Percentiles rank a stretch among this genome's conserved stretches.
Conservation (phyloP, 2,329 filamentous ascomycete genomes). For the Arthrobotrys musiformis region DNA sequence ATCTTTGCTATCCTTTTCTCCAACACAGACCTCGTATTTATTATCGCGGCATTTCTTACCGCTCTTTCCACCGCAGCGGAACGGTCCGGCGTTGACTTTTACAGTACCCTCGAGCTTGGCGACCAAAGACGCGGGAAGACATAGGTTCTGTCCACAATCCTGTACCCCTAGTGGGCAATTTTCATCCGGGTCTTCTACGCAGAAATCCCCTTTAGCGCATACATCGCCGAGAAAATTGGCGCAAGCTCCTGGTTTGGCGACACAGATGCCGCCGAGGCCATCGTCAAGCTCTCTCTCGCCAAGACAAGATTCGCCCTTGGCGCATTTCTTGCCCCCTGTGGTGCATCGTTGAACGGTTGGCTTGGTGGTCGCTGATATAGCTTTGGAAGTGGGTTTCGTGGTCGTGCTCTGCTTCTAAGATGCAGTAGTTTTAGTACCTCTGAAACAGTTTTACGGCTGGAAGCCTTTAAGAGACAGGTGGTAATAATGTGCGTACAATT, state of each 20-base stretch:
- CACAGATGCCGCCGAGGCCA: not conserved
- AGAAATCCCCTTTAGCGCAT: not conserved
- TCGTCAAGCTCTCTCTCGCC: not conserved
- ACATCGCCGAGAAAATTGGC: not conserved
- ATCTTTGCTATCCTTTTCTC: not conserved
- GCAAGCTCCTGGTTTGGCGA: not conserved
- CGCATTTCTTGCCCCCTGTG: not conserved
- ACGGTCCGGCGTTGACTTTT: not conserved
- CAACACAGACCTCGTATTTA: not conserved
- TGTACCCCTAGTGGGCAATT: not conserved
- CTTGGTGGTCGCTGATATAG: conserved; percentile 65
- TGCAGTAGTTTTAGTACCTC: no score
- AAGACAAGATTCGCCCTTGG: not conserved
- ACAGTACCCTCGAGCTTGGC: no score
- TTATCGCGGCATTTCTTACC: conserved; percentile 2
- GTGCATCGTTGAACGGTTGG: no score
- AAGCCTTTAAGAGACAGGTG: no score
- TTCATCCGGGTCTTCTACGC: not conserved
- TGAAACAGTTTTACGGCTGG: no score
- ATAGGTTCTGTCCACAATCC: not conserved
- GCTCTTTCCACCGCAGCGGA: not conserved
- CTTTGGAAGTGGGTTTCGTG: not conserved
- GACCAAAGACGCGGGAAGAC: not conserved
- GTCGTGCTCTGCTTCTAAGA: no score
- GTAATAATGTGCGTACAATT: no score